Conservation (phyloP, 176 grass and related monocot species). For the Typha latifolia region DNA sequence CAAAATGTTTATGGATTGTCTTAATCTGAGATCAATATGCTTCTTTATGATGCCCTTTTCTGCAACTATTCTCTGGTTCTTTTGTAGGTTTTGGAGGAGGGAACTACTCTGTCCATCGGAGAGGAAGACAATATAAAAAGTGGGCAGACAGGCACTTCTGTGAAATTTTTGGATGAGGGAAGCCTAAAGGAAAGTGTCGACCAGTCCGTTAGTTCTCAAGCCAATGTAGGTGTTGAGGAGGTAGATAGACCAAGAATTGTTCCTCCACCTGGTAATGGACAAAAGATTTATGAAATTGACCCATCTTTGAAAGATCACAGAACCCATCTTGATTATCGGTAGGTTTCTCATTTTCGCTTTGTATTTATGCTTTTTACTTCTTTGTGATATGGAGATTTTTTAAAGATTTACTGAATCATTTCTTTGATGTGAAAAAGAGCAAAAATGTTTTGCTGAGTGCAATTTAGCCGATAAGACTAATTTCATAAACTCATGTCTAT, state of each 20-base stretch:
- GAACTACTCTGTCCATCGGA: background rate
- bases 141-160: background rate
- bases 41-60: background rate
- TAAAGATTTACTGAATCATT: too few relatives aligned
- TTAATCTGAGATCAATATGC: background rate
- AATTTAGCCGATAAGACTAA: too few relatives aligned
- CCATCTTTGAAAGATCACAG: constrained; percentile 37
- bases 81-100: background rate
- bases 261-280: constrained; percentile 39
- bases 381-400: too few relatives aligned
- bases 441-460: too few relatives aligned
- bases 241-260: constrained; percentile 28
- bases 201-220: constrained; percentile 19
- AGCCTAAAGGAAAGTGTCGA: constrained; percentile 14
- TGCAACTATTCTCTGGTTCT: background rate
- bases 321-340: constrained; percentile 76
- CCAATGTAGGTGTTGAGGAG: background rate
- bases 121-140: too few relatives aligned
- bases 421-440: too few relatives aligned
- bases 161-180: background rate
- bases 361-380: too few relatives aligned
- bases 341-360: constrained; percentile 15
- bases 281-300: constrained; percentile 71
- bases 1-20: background rate
- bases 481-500: too few relatives aligned